Conservation (phyloP, 2,329 filamentous ascomycete species). For the Exophiala dermatitidis region DNA sequence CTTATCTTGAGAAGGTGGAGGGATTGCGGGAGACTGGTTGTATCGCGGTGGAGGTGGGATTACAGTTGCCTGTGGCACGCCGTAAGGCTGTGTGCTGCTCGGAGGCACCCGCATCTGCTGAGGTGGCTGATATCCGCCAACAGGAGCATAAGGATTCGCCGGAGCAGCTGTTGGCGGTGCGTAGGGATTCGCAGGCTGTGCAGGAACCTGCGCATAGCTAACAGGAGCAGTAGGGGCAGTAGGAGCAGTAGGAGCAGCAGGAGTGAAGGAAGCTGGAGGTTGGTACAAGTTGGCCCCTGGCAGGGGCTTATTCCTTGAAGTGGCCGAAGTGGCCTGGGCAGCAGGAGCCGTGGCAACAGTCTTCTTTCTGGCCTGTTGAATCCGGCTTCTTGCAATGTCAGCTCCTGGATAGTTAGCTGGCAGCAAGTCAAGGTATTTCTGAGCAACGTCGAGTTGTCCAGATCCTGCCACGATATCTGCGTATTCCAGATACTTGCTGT, state of each 20-base stretch:
- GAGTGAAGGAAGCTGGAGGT: conserved; percentile 30
- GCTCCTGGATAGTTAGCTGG: conserved; percentile 77
- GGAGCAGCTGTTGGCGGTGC: conserved; percentile 35
- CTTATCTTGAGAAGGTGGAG: conserved; percentile 62
- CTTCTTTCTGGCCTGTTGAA: conserved; percentile 74
- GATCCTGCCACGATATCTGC: conserved; percentile 89
- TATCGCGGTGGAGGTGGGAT: conserved; percentile 59
- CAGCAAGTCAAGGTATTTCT: conserved; percentile 84
- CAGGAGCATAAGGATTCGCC: conserved; percentile 32
- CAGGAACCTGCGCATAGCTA: conserved; percentile 1
- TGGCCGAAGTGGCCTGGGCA: conserved; percentile 37
- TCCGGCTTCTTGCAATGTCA: conserved; percentile 75
- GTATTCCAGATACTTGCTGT: conserved; percentile 95
- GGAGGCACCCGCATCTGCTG: conserved; percentile 37
- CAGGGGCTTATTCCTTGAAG: conserved; percentile 40
- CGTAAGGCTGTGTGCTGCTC: conserved; percentile 36
- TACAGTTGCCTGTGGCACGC: conserved; percentile 34
- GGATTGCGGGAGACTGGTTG: conserved; percentile 56
- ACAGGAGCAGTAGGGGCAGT: background rate
- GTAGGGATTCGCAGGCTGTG: conserved; percentile 20
- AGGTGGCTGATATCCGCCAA: conserved; percentile 52
- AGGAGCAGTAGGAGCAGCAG: conserved; percentile 23
- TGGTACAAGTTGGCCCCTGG: conserved; percentile 36
- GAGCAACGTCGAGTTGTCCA: conserved; percentile 75
- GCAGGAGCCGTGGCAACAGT: conserved; percentile 35